A percentile compares a stretch with the other conserved stretches of the same genome.
phyloP scores from a whole-genome alignment of 1,284 basidiomycete genomes.

The Marasmius fiardii region DNA sequence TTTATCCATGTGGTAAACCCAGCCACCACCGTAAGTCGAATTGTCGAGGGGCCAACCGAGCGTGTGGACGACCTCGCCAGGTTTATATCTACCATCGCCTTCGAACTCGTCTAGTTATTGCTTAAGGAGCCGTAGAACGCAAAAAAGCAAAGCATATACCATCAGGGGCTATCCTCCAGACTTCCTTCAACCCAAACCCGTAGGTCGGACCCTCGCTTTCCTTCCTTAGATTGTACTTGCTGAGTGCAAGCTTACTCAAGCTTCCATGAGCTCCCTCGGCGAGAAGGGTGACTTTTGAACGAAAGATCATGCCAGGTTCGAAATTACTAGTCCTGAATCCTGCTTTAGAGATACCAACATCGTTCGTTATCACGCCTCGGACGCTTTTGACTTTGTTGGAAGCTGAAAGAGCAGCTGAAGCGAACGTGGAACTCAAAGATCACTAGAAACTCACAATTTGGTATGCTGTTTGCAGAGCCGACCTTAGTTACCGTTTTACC shows the following conservation, averaged over 20 bases:
- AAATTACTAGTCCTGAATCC: constrained; percentile 84
- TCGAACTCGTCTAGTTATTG: constrained; percentile 6
- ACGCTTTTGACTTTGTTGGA: constrained; percentile 51
- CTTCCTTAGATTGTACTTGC: constrained; percentile 74
- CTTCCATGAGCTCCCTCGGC: constrained; percentile 97
- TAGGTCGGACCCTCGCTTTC: constrained; percentile 94
- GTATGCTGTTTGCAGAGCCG: neutral
- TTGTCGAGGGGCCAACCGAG: constrained; percentile 91
- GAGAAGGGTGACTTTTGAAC: constrained; percentile 90
- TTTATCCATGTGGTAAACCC: constrained; percentile 95
- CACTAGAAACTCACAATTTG: neutral
- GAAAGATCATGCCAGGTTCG: constrained; percentile 97
- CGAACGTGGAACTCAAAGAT: neutral
- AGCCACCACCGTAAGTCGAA: constrained; percentile 91
- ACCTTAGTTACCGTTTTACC: constrained; percentile 16
- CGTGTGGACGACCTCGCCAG: constrained; percentile 90
- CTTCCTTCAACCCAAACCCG: constrained; percentile 95
- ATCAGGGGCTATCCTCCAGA: constrained; percentile 79
- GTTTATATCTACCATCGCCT: constrained; percentile 43
- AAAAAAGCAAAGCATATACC: constrained; percentile 7
- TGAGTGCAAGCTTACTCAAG: constrained; percentile 81
- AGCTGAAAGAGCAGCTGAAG: neutral
- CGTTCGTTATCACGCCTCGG: constrained; percentile 89
- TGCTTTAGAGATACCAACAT: constrained; percentile 87
- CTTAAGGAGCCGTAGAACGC: neutral